Evolutionary conservation across 306 rosid genomes (phyloP), one percentile per base, ranked within the genome.

Genomic region (Ammopiptanthus mongolicus): DNA sequence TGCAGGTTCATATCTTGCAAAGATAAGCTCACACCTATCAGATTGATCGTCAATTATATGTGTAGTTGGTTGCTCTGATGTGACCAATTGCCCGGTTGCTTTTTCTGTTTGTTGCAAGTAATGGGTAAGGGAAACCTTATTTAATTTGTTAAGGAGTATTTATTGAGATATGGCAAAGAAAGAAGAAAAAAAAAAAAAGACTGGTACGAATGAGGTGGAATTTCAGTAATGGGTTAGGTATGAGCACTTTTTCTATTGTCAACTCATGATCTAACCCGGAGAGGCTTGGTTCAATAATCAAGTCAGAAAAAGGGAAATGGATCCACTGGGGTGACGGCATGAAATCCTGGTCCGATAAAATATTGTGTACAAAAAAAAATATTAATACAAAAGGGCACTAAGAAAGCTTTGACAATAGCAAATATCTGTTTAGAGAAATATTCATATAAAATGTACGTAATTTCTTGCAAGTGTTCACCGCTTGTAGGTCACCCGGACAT

Each of bases 191-290:
- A 15, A 15, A 3, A 48, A n/a, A 48, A 41, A 31, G 66, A 31
- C 33, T 33, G 39, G 17, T 33, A 36, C 14, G 39, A 22, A 46
- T 59, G 53, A 58, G 60, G 34, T 68, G 2, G 12, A 42, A 21
- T 33, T 33, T 68, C 34, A 47, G 31, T 47, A 39, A 36, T 65
- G 64, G 69, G 69, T 14, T 65, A 73, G 58, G 79, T 65, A 64
- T 65, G 36, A 48, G 47, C 25, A 60, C 42, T 70, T 78, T 39
- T 34, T 46, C 5, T 23, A 22, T 50, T 74, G 42, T 10, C 25
- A 17, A 25, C 11, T 9, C n/a, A 48, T 74, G 36, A 36, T 22
- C 29, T 23, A 37, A 36, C 41, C 50, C 6, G 6, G 3, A 34
- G 22, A 52, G 55, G 56, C 21, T 41, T 75, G 36, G 65, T 65